Evolutionary conservation across 1,139 yeast genomes (phyloP), one percentile per base, ranked within the genome.

Genomic region (Saccharomycopsis hybrid): DNA sequence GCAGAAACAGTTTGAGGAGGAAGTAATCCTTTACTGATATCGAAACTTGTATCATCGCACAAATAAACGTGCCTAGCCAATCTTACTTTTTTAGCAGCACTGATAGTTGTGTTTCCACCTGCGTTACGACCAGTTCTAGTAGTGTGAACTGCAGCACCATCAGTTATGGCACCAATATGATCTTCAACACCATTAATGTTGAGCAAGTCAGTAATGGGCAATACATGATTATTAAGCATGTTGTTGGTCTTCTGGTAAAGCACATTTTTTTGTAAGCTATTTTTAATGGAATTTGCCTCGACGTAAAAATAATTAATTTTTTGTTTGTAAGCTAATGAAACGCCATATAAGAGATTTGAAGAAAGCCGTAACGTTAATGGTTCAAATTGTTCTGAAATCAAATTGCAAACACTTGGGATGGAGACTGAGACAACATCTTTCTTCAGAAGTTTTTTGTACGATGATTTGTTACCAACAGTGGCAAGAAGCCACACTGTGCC

Each of bases 321-420:
- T 42, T 75, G 73, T 52, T 69, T 73, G 60, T 77, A 80, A 33
- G 78, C 70, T 40, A 81, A 59, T 0, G 83, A 69, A 1, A 80
- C 70, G 0, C 89, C 89, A 56, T 76, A 73, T 54, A 82, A 62
- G 28, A 82, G 62, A 50, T 67, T 74, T 0, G 85, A 77, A 0
- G 74, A 66, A 29, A 72, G 65, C 36, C 82, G 62, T 30, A 80
- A 67, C 1, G 73, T 67, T 27, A 67, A 57, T 1, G 45, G 29
- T 4, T 28, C 35, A 5, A 32, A 25, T 8, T 39, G 31, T 3
- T 33, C 18, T 7, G 51, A 37, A 5, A 51, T 48, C 3, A 40
- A 39, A n/a, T 48, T 47, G 36, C 54, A 51, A n/a, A 51, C 40
- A 13, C 33, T 43, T 5, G 54, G 52, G 30, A 51, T 49, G 13